A percentile compares a stretch with the other conserved stretches of the same genome.
phyloP scores from a whole-genome alignment of 371 early-diverging fungal genomes.

The Saksenaea oblongispora region DNA sequence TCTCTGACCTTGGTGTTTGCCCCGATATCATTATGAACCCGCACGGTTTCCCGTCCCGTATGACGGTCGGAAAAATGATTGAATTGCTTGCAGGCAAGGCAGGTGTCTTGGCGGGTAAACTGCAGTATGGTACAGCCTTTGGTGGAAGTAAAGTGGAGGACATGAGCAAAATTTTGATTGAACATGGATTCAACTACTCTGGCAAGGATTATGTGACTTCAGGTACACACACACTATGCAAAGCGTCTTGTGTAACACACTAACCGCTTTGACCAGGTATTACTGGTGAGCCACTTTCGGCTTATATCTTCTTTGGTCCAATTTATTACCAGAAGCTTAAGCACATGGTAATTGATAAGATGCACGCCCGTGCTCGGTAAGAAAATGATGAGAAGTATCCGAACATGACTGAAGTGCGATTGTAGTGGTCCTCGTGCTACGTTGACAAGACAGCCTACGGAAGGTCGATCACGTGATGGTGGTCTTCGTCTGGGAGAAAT shows the following conservation, averaged over 20 bases:
- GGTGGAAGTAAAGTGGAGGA: conserved; percentile 96
- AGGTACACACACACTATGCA: conserved; percentile 37
- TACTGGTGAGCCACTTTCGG: conserved; percentile 92
- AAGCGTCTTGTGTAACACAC: not conserved
- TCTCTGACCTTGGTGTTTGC: conserved; percentile 92
- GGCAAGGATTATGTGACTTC: conserved; percentile 99
- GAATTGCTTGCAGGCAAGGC: conserved; percentile 99
- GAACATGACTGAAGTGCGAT: not conserved
- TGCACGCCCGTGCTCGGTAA: conserved; percentile 96
- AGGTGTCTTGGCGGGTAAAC: conserved; percentile 91
- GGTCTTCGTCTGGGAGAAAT: conserved; percentile 99
- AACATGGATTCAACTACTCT: conserved; percentile 97
- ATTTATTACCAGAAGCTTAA: conserved; percentile 99
- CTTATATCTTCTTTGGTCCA: conserved; percentile 99
- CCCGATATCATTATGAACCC: conserved; percentile 99
- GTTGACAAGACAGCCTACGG: conserved; percentile 97
- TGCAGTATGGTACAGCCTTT: conserved; percentile 98
- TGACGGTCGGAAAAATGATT: conserved; percentile 99
- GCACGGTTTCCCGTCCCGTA: conserved; percentile 99
- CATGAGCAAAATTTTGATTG: conserved; percentile 92
- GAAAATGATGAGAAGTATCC: conserved; percentile 5
- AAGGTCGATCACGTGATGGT: conserved; percentile 98
- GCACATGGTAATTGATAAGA: conserved; percentile 99
- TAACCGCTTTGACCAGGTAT: conserved; percentile 52
- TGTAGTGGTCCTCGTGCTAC: conserved; percentile 92